Base-by-base conservation (phyloP, 805 yeast species). In the Nakazawaea ishiwadae region DNA sequence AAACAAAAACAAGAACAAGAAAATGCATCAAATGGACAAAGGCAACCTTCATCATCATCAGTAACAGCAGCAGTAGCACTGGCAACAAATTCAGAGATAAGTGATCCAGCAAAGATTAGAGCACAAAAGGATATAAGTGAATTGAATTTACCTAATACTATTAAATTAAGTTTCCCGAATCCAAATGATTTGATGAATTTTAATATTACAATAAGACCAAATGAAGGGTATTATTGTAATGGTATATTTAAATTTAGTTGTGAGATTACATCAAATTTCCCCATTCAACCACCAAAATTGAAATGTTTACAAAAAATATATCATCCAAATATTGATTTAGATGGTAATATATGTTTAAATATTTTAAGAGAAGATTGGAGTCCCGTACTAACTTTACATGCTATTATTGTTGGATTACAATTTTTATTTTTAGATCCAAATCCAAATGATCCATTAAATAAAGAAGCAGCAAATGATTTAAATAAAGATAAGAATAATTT, bases 351-450 rank as follows among this genome's bases (percentile, higher is more conserved):
- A 5, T 91, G 99, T 56, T 70, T 91, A 46, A 91, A 91, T 56
- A 90, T 91, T 27, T 68, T 91, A 45, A 69, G 98, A 51, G 96
- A 90, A 58, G 98, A 91, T 59, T 91, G 99, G 99, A 80, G 89
- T 21, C 98, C 99, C 0, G 96, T 89, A 0, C 68, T 91, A 50
- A 85, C 84, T 44, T 65, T 91, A 54, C 87, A 84, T 56, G 72
- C 90, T 4, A 80, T 91, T 7, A 70, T 90, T 42, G 81, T 90
- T 30, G 98, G 99, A 0, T 69, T 91, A 40, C 76, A 89, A 53
- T 89, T 83, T 56, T 69, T 91, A 46, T 89, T 91, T 51, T 64
- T 87, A 40, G 97, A 91, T 51, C 96, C 97, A 6, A 91, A 88
- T 57, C 83, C 95, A 1, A 81, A 79, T 47, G 98, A 91, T 58